Conservation (phyloP, 805 yeast genomes). For the Torulaspora microellipsoides region DNA sequence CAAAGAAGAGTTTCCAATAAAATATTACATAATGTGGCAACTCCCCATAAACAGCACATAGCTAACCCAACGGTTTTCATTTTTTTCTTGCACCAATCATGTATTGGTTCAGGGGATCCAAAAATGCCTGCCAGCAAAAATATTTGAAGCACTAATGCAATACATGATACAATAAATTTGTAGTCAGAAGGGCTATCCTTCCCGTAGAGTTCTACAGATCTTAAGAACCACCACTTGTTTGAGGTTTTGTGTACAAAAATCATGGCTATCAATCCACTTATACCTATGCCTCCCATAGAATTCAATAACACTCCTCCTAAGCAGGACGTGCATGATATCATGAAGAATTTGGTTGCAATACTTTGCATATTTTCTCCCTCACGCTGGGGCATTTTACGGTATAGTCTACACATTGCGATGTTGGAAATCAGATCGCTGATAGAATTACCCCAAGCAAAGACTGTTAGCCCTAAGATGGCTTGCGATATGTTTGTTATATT, state of each 20-base stretch:
- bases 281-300: slow-evolving; percentile 74
- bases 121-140: slow-evolving; percentile 18
- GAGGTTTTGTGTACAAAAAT: slow-evolving; percentile 18
- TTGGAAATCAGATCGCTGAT: slow-evolving; percentile 88
- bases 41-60: slow-evolving; percentile 28
- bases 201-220: slow-evolving; percentile 20
- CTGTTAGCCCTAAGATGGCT: slow-evolving; percentile 83
- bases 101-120: slow-evolving; percentile 13
- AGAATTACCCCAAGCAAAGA: slow-evolving; percentile 92
- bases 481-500: slow-evolving; percentile 50
- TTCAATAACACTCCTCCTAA: slow-evolving; percentile 89
- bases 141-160: slow-evolving; percentile 22
- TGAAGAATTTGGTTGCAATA: slow-evolving; percentile 59
- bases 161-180: slow-evolving; percentile 28
- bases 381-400: slow-evolving; percentile 24
- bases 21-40: slow-evolving; percentile 26
- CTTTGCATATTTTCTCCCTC: slow-evolving; percentile 15
- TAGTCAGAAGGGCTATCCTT: slow-evolving; percentile 9
- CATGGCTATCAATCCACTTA: slow-evolving; percentile 56
- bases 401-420: slow-evolving; percentile 67
- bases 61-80: slow-evolving; percentile 22
- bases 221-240: slow-evolving; percentile 23
- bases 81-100: slow-evolving; percentile 10
- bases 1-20: slow-evolving; percentile 19
- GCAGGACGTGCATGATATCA: slow-evolving; percentile 91